phyloP scores from a whole-genome alignment of 140 eudicot species.

The Cichorium intybus region DNA sequence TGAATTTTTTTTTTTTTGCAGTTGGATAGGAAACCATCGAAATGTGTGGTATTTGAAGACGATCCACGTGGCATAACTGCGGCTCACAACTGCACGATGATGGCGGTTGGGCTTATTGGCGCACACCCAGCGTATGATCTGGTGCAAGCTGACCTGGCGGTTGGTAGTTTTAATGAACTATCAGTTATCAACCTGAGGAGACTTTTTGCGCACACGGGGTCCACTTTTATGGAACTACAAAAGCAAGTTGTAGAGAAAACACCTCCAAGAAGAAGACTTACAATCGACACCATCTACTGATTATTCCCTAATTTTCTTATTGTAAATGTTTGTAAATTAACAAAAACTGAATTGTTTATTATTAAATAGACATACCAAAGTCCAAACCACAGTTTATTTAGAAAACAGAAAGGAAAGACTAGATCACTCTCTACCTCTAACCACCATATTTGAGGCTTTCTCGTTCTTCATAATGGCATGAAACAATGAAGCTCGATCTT shows the following conservation, averaged over 20 bases:
- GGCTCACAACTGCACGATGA: constrained; percentile 98
- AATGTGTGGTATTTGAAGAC: constrained; percentile 93
- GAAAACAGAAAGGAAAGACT: constrained; percentile 7
- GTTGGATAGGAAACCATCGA: constrained; percentile 94
- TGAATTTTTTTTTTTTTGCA: constrained; percentile 25
- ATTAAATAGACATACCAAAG: not conserved
- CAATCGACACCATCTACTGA: constrained; percentile 78
- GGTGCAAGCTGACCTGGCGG: constrained; percentile 96
- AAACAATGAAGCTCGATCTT: constrained; percentile 85
- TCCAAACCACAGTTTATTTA: constrained; percentile 6
- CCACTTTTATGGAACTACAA: constrained; percentile 79
- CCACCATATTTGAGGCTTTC: constrained; percentile 79
- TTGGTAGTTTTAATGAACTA: constrained; percentile 77
- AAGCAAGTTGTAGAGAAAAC: constrained; percentile 76
- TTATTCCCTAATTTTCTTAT: constrained; percentile 10
- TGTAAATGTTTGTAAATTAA: constrained; percentile 36
- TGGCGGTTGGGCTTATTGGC: constrained; percentile 90
- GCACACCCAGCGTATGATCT: constrained; percentile 95
- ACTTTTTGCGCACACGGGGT: constrained; percentile 75
- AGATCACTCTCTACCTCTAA: constrained; percentile 45
- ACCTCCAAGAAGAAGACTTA: constrained; percentile 68
- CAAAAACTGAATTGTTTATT: constrained; percentile 5
- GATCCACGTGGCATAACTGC: constrained; percentile 96
- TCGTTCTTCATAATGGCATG: constrained; percentile 96
- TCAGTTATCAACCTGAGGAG: constrained; percentile 86